Percentiles rank a stretch among this genome's conserved stretches.
These are phyloP conservation scores for Ascochyta koolunga DNA, from an alignment of 2,329 filamentous ascomycete species.

Conservation along the genomic window DNA sequence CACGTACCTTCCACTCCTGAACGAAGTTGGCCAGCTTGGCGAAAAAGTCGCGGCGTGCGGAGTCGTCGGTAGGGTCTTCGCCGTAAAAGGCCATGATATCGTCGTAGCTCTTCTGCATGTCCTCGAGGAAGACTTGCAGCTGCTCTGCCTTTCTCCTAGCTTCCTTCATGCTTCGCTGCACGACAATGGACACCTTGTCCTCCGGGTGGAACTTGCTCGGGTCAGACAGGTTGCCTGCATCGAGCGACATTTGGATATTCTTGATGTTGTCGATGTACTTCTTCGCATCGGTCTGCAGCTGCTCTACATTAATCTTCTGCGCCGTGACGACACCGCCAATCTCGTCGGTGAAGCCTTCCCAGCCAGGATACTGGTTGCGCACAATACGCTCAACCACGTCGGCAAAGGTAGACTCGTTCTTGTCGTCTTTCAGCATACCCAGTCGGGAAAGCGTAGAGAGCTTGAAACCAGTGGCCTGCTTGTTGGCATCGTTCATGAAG, in stretches of 20 bases:
- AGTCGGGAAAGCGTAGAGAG: slow-evolving; percentile 89
- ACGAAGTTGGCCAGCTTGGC: slow-evolving; percentile 90
- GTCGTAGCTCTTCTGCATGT: slow-evolving; percentile 89
- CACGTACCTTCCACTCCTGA: slow-evolving; percentile 81
- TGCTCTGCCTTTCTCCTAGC: slow-evolving; percentile 94
- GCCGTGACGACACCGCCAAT: slow-evolving; percentile 77
- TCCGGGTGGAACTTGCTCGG: slow-evolving; percentile 98
- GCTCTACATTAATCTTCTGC: slow-evolving; percentile 95
- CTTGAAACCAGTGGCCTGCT: slow-evolving; percentile 98
- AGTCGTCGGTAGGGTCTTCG: slow-evolving; percentile 90
- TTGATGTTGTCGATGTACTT: slow-evolving; percentile 94
- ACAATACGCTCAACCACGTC: slow-evolving; percentile 97
- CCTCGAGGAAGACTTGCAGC: slow-evolving; percentile 89
- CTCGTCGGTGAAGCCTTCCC: slow-evolving; percentile 86
- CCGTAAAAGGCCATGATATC: slow-evolving; percentile 97
- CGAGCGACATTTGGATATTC: slow-evolving; percentile 89
- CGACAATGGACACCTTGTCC: slow-evolving; percentile 89
- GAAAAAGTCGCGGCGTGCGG: slow-evolving; percentile 94
- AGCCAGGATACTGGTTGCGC: slow-evolving; percentile 93
- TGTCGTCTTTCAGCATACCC: slow-evolving; percentile 98
- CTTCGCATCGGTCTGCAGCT: slow-evolving; percentile 83
- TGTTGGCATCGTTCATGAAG: slow-evolving; percentile 99
- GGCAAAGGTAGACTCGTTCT: slow-evolving; percentile 95
- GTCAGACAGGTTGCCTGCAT: slow-evolving; percentile 92
- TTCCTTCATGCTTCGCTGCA: slow-evolving; percentile 95